Evolutionary conservation across 1,284 basidiomycete genomes (phyloP).

Genomic region (Phaffia rhodozyma): DNA sequence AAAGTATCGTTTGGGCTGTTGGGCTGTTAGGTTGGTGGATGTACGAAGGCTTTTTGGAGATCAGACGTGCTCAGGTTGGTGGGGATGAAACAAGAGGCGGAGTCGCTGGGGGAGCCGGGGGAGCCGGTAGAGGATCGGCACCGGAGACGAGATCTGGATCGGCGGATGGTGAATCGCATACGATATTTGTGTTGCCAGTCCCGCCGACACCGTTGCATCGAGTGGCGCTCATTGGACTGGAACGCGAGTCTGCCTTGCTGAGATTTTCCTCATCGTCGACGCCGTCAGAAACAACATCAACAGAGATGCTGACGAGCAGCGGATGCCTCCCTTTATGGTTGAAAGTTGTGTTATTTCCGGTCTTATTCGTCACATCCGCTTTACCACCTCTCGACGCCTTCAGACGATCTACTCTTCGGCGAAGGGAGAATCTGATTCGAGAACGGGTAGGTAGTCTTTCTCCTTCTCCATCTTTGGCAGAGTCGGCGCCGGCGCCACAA

Average conservation of each 20-base stretch:
- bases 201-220: not conserved
- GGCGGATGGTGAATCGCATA: not conserved
- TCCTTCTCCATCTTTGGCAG: not conserved
- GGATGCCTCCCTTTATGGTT: not conserved
- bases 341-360: constrained; percentile 3
- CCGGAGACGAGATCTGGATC: not conserved
- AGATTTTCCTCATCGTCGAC: too few species aligned
- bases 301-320: not conserved
- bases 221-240: not conserved
- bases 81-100: not conserved
- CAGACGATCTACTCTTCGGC: not conserved
- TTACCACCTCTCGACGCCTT: constrained; percentile 7
- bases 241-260: too few species aligned
- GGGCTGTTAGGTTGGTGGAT: constrained; percentile 11
- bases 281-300: too few species aligned
- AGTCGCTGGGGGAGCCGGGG: not conserved
- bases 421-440: constrained; percentile 10
- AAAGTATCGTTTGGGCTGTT: constrained; percentile 1
- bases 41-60: constrained; percentile 5
- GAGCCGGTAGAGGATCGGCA: not conserved
- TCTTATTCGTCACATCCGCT: constrained; percentile 8
- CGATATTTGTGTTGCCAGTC: not conserved
- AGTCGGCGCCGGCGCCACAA: not conserved
- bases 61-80: not conserved
- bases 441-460: not conserved